These are phyloP conservation scores for Pseudonectria foliicola DNA, from an alignment of 2,329 filamentous ascomycete genomes.

Conservation along the genomic window DNA sequence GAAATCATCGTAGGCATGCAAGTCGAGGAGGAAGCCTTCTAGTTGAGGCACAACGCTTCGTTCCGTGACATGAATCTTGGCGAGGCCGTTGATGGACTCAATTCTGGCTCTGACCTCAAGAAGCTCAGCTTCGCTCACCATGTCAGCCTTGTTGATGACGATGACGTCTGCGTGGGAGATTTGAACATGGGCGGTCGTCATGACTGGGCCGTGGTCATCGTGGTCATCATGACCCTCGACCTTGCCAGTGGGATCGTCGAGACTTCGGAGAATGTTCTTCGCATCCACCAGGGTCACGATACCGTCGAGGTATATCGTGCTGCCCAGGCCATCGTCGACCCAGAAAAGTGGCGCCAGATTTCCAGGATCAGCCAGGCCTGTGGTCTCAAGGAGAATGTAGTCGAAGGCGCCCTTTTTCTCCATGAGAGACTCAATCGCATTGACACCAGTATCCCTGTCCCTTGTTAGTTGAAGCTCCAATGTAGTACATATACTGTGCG, in stretches of 20 bases:
- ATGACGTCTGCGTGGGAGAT: constrained; percentile 96
- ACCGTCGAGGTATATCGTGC: constrained; percentile 92
- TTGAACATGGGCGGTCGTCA: constrained; percentile 92
- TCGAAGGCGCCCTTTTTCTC: constrained; percentile 89
- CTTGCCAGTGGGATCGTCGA: constrained; percentile 63
- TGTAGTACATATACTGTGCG: not conserved
- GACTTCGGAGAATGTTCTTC: constrained; percentile 76
- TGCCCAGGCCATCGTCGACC: constrained; percentile 93
- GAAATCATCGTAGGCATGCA: constrained; percentile 88
- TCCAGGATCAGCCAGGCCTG: constrained; percentile 87
- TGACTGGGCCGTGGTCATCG: constrained; percentile 54
- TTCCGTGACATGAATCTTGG: constrained; percentile 74
- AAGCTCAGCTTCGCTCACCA: constrained; percentile 66
- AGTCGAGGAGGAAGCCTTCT: constrained; percentile 78
- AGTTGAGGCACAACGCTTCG: constrained; percentile 74
- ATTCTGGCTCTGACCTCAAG: constrained; percentile 64
- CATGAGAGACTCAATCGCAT: constrained; percentile 93
- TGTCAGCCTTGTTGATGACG: constrained; percentile 87
- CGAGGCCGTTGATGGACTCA: constrained; percentile 79
- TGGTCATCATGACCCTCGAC: constrained; percentile 45
- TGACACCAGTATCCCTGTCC: constrained; percentile 79
- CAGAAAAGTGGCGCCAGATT: constrained; percentile 96
- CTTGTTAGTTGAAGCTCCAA: constrained; percentile 16
- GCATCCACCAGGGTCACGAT: constrained; percentile 95
- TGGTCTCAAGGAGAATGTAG: constrained; percentile 95